phyloP scores from a whole-genome alignment of 805 yeast genomes.

The Torulaspora quercuum region DNA sequence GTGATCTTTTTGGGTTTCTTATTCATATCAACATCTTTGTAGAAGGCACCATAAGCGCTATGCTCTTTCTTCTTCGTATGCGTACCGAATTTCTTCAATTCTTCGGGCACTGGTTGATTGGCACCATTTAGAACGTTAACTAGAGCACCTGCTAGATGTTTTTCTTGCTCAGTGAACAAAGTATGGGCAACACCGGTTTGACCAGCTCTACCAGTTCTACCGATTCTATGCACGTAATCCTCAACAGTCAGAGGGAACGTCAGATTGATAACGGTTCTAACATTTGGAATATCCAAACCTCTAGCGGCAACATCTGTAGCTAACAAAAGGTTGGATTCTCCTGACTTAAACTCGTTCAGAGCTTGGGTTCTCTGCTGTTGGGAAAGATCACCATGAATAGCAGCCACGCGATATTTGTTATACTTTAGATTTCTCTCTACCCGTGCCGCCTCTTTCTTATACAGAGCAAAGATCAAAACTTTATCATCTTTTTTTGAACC shows the following conservation, averaged over 20 bases:
- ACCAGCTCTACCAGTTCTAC: conserved; percentile 98
- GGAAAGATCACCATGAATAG: conserved; percentile 92
- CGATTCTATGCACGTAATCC: conserved; percentile 95
- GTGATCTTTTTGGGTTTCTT: conserved; percentile 88
- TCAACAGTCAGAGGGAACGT: conserved; percentile 96
- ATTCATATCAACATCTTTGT: conserved; percentile 82
- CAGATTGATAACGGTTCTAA: conserved; percentile 88
- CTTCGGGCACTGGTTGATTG: conserved; percentile 93
- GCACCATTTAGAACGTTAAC: conserved; percentile 92
- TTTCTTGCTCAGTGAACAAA: conserved; percentile 92
- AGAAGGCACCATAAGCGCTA: conserved; percentile 97
- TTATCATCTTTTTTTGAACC: conserved; percentile 69
- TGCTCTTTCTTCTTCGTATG: conserved; percentile 98
- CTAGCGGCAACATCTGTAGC: conserved; percentile 99
- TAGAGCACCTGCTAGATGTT: conserved; percentile 91
- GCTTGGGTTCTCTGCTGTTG: conserved; percentile 92
- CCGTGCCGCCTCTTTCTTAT: conserved; percentile 94
- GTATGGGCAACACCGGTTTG: conserved; percentile 93
- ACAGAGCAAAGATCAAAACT: conserved; percentile 86
- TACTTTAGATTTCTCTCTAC: conserved; percentile 71
- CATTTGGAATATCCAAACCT: conserved; percentile 97
- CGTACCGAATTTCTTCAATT: conserved; percentile 89
- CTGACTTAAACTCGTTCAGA: conserved; percentile 76
- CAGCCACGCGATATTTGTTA: conserved; percentile 79
- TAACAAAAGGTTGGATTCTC: conserved; percentile 67